Percentiles rank a stretch among this genome's conserved stretches.
Conservation (phyloP, 2,329 filamentous ascomycete genomes). For the Falciphora oryzae region DNA sequence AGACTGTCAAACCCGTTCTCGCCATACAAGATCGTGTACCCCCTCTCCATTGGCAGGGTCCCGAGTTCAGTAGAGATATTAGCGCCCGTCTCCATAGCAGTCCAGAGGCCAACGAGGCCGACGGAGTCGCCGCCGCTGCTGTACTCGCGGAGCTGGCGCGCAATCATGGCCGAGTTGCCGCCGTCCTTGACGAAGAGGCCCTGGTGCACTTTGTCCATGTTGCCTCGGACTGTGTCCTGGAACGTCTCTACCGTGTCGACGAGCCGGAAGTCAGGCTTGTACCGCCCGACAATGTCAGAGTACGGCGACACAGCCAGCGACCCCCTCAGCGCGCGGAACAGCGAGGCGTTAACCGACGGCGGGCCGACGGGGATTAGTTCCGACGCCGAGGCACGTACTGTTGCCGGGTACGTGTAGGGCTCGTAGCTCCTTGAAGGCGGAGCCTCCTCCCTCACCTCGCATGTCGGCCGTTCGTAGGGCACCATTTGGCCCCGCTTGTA, state of each 20-base stretch:
- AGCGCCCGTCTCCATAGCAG: conserved; percentile 59
- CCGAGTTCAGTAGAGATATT: conserved; percentile 68
- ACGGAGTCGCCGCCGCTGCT: conserved; percentile 49
- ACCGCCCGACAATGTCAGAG: conserved; percentile 12
- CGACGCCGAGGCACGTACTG: neutral
- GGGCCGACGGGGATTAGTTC: neutral
- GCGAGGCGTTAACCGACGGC: neutral
- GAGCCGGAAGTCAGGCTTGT: conserved; percentile 36
- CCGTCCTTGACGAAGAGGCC: conserved; percentile 70
- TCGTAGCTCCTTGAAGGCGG: neutral
- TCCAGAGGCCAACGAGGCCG: conserved; percentile 57
- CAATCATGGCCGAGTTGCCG: conserved; percentile 42
- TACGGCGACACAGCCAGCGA: neutral
- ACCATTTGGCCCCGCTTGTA: conserved; percentile 22
- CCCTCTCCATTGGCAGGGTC: conserved; percentile 60
- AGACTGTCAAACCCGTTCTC: neutral
- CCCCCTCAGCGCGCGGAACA: neutral
- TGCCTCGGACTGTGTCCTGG: conserved; percentile 56
- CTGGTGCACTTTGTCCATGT: conserved; percentile 64
- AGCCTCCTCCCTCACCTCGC: neutral
- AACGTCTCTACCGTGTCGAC: conserved; percentile 65
- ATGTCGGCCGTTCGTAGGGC: conserved; percentile 8
- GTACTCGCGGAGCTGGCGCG: conserved; percentile 66
- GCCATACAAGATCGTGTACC: conserved; percentile 35
- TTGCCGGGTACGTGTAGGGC: neutral